Evolutionary conservation across 192 early-diverging fungal genomes (phyloP).

Genomic region (Rhizoclosmatium sp.): DNA sequence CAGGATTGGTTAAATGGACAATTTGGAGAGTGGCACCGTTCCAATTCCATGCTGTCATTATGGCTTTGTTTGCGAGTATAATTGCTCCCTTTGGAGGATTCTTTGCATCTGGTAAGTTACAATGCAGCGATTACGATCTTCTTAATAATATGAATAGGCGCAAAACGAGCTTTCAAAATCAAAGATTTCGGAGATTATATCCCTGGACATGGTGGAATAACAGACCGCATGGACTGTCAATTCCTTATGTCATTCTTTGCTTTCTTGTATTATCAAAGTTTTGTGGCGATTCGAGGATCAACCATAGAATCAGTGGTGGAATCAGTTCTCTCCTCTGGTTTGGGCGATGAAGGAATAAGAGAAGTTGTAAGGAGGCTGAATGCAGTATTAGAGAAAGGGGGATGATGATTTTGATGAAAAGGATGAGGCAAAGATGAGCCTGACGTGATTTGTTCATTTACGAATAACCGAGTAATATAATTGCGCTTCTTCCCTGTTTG

Average conservation of each 20-base stretch:
- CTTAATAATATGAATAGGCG: constrained; percentile 54
- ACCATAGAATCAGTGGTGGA: constrained; percentile 42
- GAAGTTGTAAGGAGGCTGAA: too few species aligned
- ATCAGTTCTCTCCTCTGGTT: too few species aligned
- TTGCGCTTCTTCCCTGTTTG: too few species aligned
- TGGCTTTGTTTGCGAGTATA: constrained; percentile 91
- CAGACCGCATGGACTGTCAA: constrained; percentile 97
- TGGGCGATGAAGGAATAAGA: too few species aligned
- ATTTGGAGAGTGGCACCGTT: constrained; percentile 81
- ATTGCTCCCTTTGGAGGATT: constrained; percentile 99
- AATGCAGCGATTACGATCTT: neutral
- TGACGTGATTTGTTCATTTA: too few species aligned
- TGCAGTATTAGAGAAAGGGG: too few species aligned
- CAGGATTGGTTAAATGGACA: constrained; percentile 39
- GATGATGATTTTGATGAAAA: too few species aligned
- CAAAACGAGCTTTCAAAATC: constrained; percentile 96
- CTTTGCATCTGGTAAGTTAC: constrained; percentile 77
- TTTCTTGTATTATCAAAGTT: constrained; percentile 88
- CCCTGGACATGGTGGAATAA: constrained; percentile 96
- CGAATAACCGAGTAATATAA: too few species aligned
- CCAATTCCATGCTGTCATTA: constrained; percentile 86
- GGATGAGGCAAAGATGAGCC: too few species aligned
- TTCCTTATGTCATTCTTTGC: constrained; percentile 96
- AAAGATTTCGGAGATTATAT: constrained; percentile 98
- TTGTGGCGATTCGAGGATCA: constrained; percentile 63